Evolutionary conservation across 768 basidiomycete genomes (phyloP).

Genomic region (Termitomyces sp.): DNA sequence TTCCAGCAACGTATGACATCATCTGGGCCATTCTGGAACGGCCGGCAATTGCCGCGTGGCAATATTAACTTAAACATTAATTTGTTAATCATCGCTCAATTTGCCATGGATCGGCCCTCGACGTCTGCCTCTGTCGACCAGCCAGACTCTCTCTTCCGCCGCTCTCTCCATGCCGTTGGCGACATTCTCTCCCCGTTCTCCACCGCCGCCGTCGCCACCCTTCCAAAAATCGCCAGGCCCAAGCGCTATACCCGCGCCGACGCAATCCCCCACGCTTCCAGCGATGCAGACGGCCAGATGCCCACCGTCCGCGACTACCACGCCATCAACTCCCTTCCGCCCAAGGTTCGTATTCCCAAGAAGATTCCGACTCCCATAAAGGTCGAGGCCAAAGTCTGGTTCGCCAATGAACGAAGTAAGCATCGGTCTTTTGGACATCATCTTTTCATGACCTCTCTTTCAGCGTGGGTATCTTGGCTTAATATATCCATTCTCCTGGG

Average conservation of each 20-base stretch:
- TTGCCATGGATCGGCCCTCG: constrained; percentile 6
- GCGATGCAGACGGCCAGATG: constrained; percentile 44
- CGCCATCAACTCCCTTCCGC: constrained; percentile 60
- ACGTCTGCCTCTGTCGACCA: constrained; percentile 7
- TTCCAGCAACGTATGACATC: constrained; percentile 15
- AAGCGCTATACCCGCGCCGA: constrained; percentile 64
- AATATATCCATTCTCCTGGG: constrained; percentile 81
- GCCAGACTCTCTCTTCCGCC: constrained; percentile 35
- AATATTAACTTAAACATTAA: background rate
- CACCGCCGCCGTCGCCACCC: constrained; percentile 47
- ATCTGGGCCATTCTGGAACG: constrained; percentile 15
- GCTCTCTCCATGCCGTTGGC: constrained; percentile 60
- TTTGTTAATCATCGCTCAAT: background rate
- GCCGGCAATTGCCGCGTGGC: background rate
- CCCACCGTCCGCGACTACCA: constrained; percentile 71
- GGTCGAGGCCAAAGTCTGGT: constrained; percentile 96
- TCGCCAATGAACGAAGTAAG: constrained; percentile 91
- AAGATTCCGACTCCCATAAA: constrained; percentile 78
- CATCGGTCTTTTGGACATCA: background rate
- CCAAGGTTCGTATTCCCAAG: constrained; percentile 70
- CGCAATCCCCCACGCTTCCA: constrained; percentile 59
- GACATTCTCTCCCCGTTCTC: constrained; percentile 68
- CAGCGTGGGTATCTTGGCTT: constrained; percentile 93
- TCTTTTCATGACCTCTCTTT: background rate
- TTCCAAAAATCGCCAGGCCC: constrained; percentile 40